A percentile compares a stretch with the other conserved stretches of the same genome.
phyloP scores from a whole-genome alignment of 306 rosid species.

The Dryas alaskensis region DNA sequence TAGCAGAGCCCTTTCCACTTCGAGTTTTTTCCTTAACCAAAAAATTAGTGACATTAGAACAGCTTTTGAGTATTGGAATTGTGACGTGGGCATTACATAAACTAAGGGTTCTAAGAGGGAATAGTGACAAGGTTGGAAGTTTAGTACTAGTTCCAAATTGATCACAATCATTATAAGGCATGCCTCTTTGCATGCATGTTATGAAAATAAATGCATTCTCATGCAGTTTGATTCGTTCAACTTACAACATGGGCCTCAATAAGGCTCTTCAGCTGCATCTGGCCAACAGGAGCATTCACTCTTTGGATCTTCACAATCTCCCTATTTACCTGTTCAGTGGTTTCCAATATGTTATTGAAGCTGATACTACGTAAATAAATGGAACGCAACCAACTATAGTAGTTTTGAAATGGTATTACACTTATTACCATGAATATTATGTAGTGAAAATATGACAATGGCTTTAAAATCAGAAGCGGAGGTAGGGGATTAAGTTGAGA shows the following conservation, averaged over 20 bases:
- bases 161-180: no score
- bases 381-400: not conserved
- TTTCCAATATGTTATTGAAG: constrained; percentile 14
- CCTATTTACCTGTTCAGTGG: constrained; percentile 66
- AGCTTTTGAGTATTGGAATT: constrained; percentile 2
- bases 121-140: not conserved
- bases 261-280: constrained; percentile 87
- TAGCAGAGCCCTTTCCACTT: constrained; percentile 70
- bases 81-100: not conserved
- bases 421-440: not conserved
- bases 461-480: no score
- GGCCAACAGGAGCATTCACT: constrained; percentile 85
- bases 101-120: not conserved
- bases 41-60: constrained; percentile 13
- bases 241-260: constrained; percentile 99
- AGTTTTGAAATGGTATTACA: not conserved
- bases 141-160: not conserved
- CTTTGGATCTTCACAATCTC: constrained; percentile 95
- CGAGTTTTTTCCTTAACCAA: constrained; percentile 85
- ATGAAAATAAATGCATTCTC: constrained; percentile 17
- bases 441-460: not conserved
- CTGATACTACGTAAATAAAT: not conserved
- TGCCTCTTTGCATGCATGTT: not conserved
- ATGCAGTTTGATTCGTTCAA: constrained; percentile 20
- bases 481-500: no score